Base-by-base conservation (phyloP, 2,329 filamentous ascomycete genomes). In the Colletotrichum musae region DNA sequence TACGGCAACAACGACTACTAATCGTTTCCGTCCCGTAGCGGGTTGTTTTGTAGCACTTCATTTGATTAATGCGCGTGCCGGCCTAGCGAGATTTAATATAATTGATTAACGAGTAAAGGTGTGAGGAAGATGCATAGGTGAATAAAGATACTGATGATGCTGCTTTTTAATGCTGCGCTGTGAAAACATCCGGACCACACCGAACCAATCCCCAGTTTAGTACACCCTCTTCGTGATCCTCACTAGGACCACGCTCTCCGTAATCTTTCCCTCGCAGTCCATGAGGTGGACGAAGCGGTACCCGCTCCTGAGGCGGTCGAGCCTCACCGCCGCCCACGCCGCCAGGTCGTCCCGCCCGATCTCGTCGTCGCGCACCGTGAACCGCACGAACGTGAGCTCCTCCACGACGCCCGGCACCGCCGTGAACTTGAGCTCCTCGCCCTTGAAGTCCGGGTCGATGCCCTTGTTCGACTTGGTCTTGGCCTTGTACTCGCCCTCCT, bases 361-460 rank as follows among this genome's bases (percentile, higher is more conserved):
- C 79, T 95, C 92, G 73, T 97, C 92, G 78, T 98, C 94, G 79
- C 94, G 92, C 73, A 98, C 86, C 74, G 97, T 94, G 84, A 98
- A 93, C 75, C 92, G 86, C 62, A 94, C 85, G 82, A 94, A 95
- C 36, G 90, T 89, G 70, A 95, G 83, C 75, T 92, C 88, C 60
- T 92, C 89, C 9, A 93, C 85, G 1, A 94, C 84, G 9, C 88
- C 85, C 1, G 81, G 78, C 36, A 89, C 81, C 0, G 79, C 79
- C 21, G 84, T 80, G 73, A 94, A 93, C 39, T 83, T 80, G 15
- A 94, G 79, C 61, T 80, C 81, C 76, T 92, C 87, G 1, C 83
- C 84, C 47, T 78, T 80, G 72, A 93, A 92, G 75, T 94, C 91
- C 1, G 91, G 87, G 72, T 91, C 83, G 43, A 85, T 80, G 9